Evolutionary conservation across 2,329 filamentous ascomycete species (phyloP).

Genomic region (Pezicula neosporulosa): DNA sequence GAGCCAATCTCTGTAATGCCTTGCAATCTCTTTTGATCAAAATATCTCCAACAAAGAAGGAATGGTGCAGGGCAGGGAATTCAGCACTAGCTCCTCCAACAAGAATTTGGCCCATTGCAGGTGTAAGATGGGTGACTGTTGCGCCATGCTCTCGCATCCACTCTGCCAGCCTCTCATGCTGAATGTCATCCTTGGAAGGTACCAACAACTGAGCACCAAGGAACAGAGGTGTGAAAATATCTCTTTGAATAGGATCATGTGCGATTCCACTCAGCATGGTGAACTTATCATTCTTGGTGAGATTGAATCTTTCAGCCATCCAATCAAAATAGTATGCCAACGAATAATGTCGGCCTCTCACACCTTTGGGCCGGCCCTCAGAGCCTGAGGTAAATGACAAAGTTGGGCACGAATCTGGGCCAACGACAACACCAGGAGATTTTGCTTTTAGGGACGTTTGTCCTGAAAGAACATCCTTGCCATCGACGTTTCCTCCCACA

Average conservation of each 20-base stretch:
- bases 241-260: constrained; percentile 65
- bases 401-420: constrained; percentile 79
- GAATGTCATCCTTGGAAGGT: constrained; percentile 78
- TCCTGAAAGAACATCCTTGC: constrained; percentile 62
- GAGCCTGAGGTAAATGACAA: constrained; percentile 71
- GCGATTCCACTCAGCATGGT: constrained; percentile 84
- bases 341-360: constrained; percentile 81
- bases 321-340: constrained; percentile 85
- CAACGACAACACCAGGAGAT: constrained; percentile 71
- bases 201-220: constrained; percentile 77
- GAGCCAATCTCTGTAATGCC: constrained; percentile 70
- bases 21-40: constrained; percentile 81
- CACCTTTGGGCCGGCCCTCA: constrained; percentile 82
- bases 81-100: constrained; percentile 77
- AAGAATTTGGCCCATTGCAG: constrained; percentile 93
- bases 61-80: constrained; percentile 73
- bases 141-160: constrained; percentile 78
- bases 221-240: constrained; percentile 91
- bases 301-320: constrained; percentile 83
- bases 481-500: constrained; percentile 62
- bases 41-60: constrained; percentile 91
- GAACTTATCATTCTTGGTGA: constrained; percentile 71
- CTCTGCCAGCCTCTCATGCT: constrained; percentile 79
- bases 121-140: constrained; percentile 85
- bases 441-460: constrained; percentile 47